Evolutionary conservation across 1,284 basidiomycete genomes (phyloP).

Genomic region (Omphalotus olearius): DNA sequence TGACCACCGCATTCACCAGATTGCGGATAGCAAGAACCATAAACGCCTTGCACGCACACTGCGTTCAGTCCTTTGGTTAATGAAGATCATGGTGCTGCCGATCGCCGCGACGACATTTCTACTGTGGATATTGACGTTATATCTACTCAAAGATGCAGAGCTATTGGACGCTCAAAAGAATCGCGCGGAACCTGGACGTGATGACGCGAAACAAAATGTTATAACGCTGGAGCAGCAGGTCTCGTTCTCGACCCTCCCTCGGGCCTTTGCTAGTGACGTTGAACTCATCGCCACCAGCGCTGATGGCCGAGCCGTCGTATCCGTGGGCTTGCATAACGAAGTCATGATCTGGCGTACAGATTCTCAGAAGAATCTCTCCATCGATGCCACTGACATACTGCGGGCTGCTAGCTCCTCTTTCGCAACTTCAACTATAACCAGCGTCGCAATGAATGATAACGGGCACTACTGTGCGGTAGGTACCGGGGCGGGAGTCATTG

Average conservation of each 20-base stretch:
- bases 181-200: conserved; percentile 38
- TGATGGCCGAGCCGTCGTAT: conserved; percentile 60
- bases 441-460: conserved; percentile 51
- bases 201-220: conserved; percentile 28
- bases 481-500: conserved; percentile 56
- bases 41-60: conserved; percentile 38
- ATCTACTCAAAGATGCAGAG: conserved; percentile 89
- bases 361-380: conserved; percentile 36
- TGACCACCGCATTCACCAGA: conserved; percentile 16
- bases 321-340: conserved; percentile 77
- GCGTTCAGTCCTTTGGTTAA: conserved; percentile 62
- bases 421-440: conserved; percentile 46
- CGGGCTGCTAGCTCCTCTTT: conserved; percentile 44
- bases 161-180: conserved; percentile 83
- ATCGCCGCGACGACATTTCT: conserved; percentile 75
- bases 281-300: conserved; percentile 73
- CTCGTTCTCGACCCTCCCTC: conserved; percentile 68
- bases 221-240: conserved; percentile 42
- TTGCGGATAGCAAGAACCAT: conserved; percentile 14
- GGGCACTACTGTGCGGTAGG: conserved; percentile 62
- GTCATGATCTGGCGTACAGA: conserved; percentile 60
- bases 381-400: conserved; percentile 49
- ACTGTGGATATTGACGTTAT: conserved; percentile 81
- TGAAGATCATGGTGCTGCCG: conserved; percentile 83
- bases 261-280: conserved; percentile 76